These are phyloP conservation scores for Letharia lupina DNA, from an alignment of 495 filamentous ascomycete species.

Conservation along the genomic window DNA sequence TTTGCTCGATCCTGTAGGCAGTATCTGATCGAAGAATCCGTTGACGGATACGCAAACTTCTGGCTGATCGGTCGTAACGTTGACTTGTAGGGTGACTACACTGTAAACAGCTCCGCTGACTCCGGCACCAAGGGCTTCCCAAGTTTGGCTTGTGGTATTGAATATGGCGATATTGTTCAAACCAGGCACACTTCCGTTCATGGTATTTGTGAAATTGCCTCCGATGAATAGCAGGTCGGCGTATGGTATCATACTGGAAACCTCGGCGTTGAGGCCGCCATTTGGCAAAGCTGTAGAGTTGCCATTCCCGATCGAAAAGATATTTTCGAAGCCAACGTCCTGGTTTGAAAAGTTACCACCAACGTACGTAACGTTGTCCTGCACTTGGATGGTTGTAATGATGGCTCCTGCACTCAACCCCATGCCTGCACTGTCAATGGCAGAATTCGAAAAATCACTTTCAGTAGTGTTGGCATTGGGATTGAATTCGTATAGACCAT, in stretches of 20 bases:
- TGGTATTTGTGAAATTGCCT: conserved; percentile 74
- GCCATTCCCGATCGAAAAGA: conserved; percentile 62
- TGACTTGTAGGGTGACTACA: conserved; percentile 70
- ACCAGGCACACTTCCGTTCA: conserved; percentile 47
- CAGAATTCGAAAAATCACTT: conserved; percentile 59
- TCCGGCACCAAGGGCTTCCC: conserved; percentile 75
- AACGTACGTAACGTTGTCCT: conserved; percentile 57
- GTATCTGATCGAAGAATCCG: conserved; percentile 67
- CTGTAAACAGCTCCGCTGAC: conserved; percentile 70
- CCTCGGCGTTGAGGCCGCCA: conserved; percentile 74
- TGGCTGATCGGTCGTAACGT: conserved; percentile 59
- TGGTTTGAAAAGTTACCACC: conserved; percentile 76
- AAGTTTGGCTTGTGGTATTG: conserved; percentile 56
- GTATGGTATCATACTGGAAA: conserved; percentile 58
- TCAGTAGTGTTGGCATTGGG: conserved; percentile 52
- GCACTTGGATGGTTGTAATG: conserved; percentile 53
- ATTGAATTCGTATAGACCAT: conserved; percentile 86
- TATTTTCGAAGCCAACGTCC: conserved; percentile 48
- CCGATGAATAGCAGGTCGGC: conserved; percentile 68
- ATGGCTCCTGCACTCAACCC: conserved; percentile 55
- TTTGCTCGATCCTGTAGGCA: conserved; percentile 53
- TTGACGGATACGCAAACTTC: conserved; percentile 72
- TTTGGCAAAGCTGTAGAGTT: conserved; percentile 53
- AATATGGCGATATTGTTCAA: conserved; percentile 71
- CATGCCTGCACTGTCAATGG: conserved; percentile 63